Conservation (phyloP, 768 basidiomycete genomes). For the Lactarius akahatsu region DNA sequence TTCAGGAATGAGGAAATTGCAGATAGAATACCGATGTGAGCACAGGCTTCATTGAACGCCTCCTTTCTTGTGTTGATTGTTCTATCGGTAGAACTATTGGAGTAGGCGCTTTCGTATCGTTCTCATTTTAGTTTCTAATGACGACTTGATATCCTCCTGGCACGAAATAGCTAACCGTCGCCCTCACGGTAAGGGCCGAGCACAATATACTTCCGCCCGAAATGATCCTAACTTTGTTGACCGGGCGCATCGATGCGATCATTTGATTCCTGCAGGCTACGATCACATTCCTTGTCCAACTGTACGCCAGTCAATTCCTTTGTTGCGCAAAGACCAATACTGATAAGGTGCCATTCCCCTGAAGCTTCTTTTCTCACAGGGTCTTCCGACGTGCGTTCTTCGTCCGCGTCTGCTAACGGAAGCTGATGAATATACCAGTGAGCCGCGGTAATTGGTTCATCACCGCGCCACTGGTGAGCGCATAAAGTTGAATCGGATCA, state of each 20-base stretch:
- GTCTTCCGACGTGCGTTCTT: constrained; percentile 16
- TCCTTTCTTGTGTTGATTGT: background rate
- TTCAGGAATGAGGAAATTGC: constrained; percentile 10
- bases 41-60: too few species aligned
- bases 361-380: constrained; percentile 18
- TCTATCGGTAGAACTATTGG: background rate
- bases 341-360: background rate
- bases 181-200: constrained; percentile 12
- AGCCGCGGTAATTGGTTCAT: constrained; percentile 17
- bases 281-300: constrained; percentile 14
- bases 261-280: background rate
- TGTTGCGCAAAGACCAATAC: background rate
- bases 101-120: background rate
- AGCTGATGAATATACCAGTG: constrained; percentile 1
- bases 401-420: background rate
- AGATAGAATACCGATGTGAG: constrained; percentile 15
- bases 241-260: background rate
- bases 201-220: too few species aligned
- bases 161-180: constrained; percentile 15
- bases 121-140: background rate
- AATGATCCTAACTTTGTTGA: background rate
- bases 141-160: background rate
- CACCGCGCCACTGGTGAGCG: constrained; percentile 15
- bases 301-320: constrained; percentile 1
- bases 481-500: background rate